Evolutionary conservation across 1,139 yeast species (phyloP), one percentile per base, ranked within the genome.

Genomic region (Saccharomycopsis crataegensis): DNA sequence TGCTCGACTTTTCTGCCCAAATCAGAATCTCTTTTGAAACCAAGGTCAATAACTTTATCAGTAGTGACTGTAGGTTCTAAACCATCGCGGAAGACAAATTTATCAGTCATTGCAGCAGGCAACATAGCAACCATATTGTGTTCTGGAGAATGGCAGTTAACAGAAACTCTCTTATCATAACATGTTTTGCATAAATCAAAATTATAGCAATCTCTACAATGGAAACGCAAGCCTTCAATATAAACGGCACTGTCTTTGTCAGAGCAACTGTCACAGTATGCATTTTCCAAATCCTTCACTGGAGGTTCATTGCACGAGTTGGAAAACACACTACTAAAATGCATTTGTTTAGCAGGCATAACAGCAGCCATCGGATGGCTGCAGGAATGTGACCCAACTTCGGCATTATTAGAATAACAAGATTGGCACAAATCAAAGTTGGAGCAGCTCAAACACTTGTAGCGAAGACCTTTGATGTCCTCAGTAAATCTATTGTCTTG

Each of bases 341-440:
- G 33, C 32, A 14, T 14, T 8, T 17, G 47, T 41, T 31, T 52
- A 11, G 50, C 44, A n/a, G 52, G 45, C 12, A 46, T 17, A 8
- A 45, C 37, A 7, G 11, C 41, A 16, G 6, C 42, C 66, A 70
- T 60, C 31, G 62, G 64, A 56, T 71, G 74, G 41, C 53, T 49
- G 6, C 54, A 51, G 8, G 53, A 56, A 55, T 73, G 76, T 28
- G 53, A 40, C 7, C 46, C 48, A 14, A 53, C 53, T 40, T 61
- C 62, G 12, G 55, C 43, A 6, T 64, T 64, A 3, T 62, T 62
- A 0, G 59, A 52, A 59, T 77, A 81, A 63, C 88, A 82, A 1
- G 60, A 50, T 40, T 73, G 70, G 62, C 89, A 83, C 55, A 82
- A 68, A 61, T 82, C 86, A 64, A 70, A 82, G 60, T 82, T 76